Base-by-base conservation (phyloP, 2,329 filamentous ascomycete genomes). In the Cercospora nicotianae region DNA sequence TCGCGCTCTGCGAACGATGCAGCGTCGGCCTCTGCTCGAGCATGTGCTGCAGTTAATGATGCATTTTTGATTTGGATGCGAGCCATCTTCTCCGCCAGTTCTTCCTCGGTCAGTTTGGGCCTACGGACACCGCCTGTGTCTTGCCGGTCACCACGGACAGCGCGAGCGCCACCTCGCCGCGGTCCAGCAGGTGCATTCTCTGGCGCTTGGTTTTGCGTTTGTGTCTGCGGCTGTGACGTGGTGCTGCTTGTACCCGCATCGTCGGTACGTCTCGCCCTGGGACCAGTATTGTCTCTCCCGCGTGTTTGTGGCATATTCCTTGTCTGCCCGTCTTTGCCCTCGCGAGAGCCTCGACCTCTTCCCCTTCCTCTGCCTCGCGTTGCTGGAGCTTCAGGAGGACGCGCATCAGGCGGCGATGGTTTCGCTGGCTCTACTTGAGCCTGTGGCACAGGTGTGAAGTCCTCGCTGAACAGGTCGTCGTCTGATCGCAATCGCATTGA, bases 21-120 rank as follows among this genome's bases (percentile, higher is more conserved):
- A 64, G 86, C 84, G 71, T 91, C 89, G n/a, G 87, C 87, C 79
- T 90, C 87, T n/a, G 88, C 87, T 28, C 87, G 84, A 1, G 85
- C 86, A 74, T 91, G 87, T 0, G 87, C 87, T 8, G 86, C 87
- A 8, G 84, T 83, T 13, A 87, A 82, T 60, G 85, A 83, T 5
- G 85, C 85, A 63, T 89, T 90, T 66, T 88, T 86, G 71, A 89
- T 83, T 69, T 84, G 84, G 73, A 89, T 90, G 39, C 83, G 82
- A 7, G 85, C 87, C 68, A 91, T 85, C 69, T 87, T 87, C 57
- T 84, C 85, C 3, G 83, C 83, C 7, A 91, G 82, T 76, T 91
- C 85, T 70, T 84, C 86, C 74, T 90, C 88, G 1, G 87, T 90
- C 55, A 90, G 83, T 78, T 89, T 89, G 3, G 86, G 85, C 77